Evolutionary conservation across 2,329 filamentous ascomycete genomes (phyloP).

Genomic region (Colletotrichum costaricense): DNA sequence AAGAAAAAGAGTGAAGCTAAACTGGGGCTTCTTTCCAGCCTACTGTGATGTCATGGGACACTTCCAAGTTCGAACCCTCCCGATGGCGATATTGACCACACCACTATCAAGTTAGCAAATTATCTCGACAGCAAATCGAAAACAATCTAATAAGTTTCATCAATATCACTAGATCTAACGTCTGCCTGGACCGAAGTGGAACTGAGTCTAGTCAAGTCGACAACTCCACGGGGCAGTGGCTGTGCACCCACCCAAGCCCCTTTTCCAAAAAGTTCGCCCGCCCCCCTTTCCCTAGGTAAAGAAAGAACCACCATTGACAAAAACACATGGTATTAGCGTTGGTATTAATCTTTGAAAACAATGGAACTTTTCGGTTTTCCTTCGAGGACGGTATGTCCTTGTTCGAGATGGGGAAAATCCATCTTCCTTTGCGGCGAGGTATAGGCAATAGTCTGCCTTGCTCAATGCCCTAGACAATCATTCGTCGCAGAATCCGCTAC

Average conservation of each 20-base stretch:
- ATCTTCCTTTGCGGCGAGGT: neutral
- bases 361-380: neutral
- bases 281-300: neutral
- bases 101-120: neutral
- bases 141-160: neutral
- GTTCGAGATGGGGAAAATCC: neutral
- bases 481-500: neutral
- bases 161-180: neutral
- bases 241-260: constrained; percentile 5
- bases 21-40: no score
- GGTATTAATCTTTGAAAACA: neutral
- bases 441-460: neutral
- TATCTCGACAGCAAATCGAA: neutral
- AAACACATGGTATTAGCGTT: neutral
- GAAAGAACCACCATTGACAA: neutral
- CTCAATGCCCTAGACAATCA: neutral
- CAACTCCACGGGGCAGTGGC: constrained; percentile 6
- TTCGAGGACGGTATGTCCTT: neutral
- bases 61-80: neutral
- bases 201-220: neutral
- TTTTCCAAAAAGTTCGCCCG: neutral
- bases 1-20: neutral
- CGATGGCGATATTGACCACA: neutral
- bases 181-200: constrained; percentile 2
- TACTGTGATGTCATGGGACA: neutral